Base-by-base conservation (phyloP, 805 yeast species). In the Suhomyces tanzawaensis region DNA sequence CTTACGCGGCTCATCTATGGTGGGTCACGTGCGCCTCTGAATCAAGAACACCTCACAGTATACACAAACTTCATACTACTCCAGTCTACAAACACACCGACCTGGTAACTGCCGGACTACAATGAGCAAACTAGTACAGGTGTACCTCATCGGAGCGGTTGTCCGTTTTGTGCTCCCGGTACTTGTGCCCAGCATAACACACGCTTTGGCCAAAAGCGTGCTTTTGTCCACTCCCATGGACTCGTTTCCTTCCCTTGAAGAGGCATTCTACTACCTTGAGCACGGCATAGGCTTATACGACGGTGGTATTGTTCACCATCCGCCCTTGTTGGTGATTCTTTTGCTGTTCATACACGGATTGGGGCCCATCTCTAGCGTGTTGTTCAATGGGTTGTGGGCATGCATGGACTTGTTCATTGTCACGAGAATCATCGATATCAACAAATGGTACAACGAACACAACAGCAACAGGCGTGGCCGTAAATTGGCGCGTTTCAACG, bases 271-370 rank as follows among this genome's bases (percentile, higher is more conserved):
- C 45, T 48, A 46, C 30, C 61, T 77, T 39, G 57, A 68, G 3
- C 74, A 80, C 49, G 71, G 70, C 15, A 66, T 84, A 35, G 72
- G 80, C 32, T 79, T 88, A 7, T 91, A 88, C 52, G 78, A 78
- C 44, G 96, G 97, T 7, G 95, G 95, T 17, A 79, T 89, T 13
- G 82, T 83, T 24, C 91, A 88, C 59, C 95, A 88, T 49, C 80
- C 95, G 3, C 96, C 96, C 3, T 55, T 89, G 14, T 52, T 91
- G 16, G 71, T 87, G 24, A 62, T 70, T 2, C 42, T 78, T 1
- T 69, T 82, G 53, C 64, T 72, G 8, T 33, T 64, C 5, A 31
- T 77, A 14, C 46, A 65, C 26, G 57, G 49, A 29, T 30, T 46
- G 23, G 33, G 48, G 18, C 23, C 12, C 4, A 13, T 13, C 8